Conservation (phyloP, 352 stramenopile genomes). For the Globisporangium paddicum region DNA sequence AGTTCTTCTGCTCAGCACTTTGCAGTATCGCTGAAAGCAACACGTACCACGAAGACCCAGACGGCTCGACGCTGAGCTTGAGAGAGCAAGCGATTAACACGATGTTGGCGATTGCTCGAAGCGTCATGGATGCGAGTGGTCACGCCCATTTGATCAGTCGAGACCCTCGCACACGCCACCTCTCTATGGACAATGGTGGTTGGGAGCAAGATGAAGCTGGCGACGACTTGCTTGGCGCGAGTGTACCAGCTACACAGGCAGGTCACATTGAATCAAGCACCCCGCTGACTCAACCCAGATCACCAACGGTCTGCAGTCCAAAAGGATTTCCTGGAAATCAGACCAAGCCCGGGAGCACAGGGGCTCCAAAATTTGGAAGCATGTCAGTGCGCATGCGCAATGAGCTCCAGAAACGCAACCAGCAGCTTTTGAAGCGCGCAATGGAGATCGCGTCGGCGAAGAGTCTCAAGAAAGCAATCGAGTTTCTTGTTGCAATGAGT, state of each 20-base stretch:
- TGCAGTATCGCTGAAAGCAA: conserved; percentile 71
- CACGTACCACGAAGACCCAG: conserved; percentile 26
- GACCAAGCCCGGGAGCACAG: background rate
- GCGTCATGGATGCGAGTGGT: conserved; percentile 82
- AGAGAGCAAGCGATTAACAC: conserved; percentile 68
- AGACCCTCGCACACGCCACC: conserved; percentile 61
- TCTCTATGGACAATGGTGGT: conserved; percentile 82
- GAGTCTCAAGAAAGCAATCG: conserved; percentile 84
- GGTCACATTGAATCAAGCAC: background rate
- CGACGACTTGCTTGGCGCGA: background rate
- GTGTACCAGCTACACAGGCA: background rate
- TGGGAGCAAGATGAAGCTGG: conserved; percentile 79
- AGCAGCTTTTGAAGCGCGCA: conserved; percentile 71
- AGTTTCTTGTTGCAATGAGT: conserved; percentile 84
- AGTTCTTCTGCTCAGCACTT: conserved; percentile 70
- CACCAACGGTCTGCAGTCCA: background rate
- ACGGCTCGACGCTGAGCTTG: conserved; percentile 33
- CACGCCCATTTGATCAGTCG: conserved; percentile 83
- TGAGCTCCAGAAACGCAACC: conserved; percentile 78
- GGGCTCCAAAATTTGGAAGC: conserved; percentile 33
- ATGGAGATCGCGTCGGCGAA: conserved; percentile 81
- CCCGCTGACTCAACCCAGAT: conserved; percentile 1
- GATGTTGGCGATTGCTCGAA: conserved; percentile 74
- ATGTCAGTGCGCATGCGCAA: conserved; percentile 79
- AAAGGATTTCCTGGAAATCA: background rate